These are phyloP conservation scores for Podospora anserina DNA, from an alignment of 495 filamentous ascomycete genomes.

Conservation along the genomic window DNA sequence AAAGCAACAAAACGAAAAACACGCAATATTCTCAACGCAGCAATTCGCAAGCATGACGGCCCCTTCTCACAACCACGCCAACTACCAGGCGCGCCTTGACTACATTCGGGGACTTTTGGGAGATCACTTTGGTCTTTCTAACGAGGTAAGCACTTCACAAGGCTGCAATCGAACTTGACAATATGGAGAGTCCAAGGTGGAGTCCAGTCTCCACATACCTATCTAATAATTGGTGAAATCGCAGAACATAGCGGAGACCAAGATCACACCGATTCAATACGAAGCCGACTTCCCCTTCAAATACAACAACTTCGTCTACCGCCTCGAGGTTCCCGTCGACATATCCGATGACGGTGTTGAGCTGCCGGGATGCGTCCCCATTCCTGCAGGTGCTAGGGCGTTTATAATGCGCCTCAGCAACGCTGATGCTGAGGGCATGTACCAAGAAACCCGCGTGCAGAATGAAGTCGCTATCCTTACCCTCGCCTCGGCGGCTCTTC, in stretches of 20 bases:
- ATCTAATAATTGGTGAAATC: conserved; percentile 6
- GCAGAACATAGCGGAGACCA: conserved; percentile 12
- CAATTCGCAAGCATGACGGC: conserved; percentile 14
- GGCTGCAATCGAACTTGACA: conserved; percentile 4
- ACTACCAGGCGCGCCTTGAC: conserved; percentile 30
- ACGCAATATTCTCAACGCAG: conserved; percentile 3
- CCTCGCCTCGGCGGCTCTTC: conserved; percentile 33
- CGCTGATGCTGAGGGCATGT: conserved; percentile 30
- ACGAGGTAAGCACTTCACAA: conserved; percentile 6
- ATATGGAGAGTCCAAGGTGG: too few species aligned
- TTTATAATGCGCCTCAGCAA: conserved; percentile 33
- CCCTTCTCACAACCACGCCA: conserved; percentile 28
- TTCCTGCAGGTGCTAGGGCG: conserved; percentile 25
- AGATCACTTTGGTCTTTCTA: conserved; percentile 21
- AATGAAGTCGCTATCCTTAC: conserved; percentile 33
- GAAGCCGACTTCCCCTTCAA: conserved; percentile 30
- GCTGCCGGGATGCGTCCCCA: conserved; percentile 21
- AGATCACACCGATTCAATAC: conserved; percentile 31
- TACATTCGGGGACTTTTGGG: conserved; percentile 22
- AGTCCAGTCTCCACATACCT: background rate
- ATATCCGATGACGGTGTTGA: background rate
- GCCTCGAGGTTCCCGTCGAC: conserved; percentile 5
- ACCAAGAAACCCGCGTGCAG: conserved; percentile 27
- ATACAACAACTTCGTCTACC: conserved; percentile 16
- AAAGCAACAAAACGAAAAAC: conserved; percentile 6